A percentile compares a stretch with the other conserved stretches of the same genome.
Evolutionary conservation across 495 filamentous ascomycete species (phyloP).

Genomic region (Lophiostoma macrostomum): DNA sequence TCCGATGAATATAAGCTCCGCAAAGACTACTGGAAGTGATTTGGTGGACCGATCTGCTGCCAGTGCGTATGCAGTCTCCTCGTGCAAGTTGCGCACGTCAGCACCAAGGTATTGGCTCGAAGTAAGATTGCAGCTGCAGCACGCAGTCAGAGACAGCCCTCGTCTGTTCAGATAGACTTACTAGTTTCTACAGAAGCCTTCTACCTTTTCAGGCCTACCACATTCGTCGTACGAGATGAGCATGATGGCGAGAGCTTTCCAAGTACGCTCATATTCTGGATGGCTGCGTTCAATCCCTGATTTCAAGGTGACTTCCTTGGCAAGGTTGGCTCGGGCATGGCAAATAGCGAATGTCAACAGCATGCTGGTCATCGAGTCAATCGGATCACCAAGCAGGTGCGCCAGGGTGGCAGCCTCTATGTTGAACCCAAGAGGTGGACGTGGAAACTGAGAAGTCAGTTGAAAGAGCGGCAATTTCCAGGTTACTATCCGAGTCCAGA

Average conservation of each 20-base stretch:
- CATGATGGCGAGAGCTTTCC: slow-evolving; percentile 18
- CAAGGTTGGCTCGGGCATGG: not conserved
- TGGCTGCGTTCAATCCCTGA: not conserved
- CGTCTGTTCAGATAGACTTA: not conserved
- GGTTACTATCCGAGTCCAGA: slow-evolving; percentile 11
- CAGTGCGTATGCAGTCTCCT: slow-evolving; percentile 8
- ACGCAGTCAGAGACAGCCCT: too few relatives aligned
- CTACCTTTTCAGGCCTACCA: slow-evolving; percentile 3
- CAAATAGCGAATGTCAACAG: slow-evolving; percentile 17
- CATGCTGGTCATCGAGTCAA: slow-evolving; percentile 12
- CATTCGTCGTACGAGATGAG: slow-evolving; percentile 22
- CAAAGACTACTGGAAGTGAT: slow-evolving; percentile 9
- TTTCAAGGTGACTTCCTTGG: not conserved
- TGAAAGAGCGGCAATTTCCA: slow-evolving; percentile 19
- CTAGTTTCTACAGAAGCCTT: not conserved
- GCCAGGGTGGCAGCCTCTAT: slow-evolving; percentile 2
- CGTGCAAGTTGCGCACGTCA: slow-evolving; percentile 9
- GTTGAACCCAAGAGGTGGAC: slow-evolving; percentile 2
- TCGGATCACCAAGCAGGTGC: slow-evolving; percentile 17
- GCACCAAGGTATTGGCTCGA: too few relatives aligned
- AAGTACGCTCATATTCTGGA: slow-evolving; percentile 8
- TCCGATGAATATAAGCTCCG: slow-evolving; percentile 14
- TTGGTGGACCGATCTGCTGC: slow-evolving; percentile 16
- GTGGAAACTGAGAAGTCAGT: slow-evolving; percentile 12
- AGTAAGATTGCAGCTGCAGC: too few relatives aligned